Evolutionary conservation across 2,329 filamentous ascomycete species (phyloP), one percentile per base, ranked within the genome.

Genomic region (Furcasterigmium furcatum): DNA sequence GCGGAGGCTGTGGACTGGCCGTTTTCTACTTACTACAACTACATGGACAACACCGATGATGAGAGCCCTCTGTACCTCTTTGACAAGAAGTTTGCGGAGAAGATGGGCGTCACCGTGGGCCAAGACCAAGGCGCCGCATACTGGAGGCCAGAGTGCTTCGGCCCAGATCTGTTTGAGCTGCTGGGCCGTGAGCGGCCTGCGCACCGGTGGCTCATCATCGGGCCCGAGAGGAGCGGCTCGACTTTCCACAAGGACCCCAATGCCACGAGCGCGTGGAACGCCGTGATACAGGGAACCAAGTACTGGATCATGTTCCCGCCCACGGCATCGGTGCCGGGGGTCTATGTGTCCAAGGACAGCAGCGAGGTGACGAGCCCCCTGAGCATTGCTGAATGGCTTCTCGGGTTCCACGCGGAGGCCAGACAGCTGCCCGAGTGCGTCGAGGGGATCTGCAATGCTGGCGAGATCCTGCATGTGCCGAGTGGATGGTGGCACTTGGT

Each of bases 241-340:
- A 96, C 91, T 5, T 97, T 96, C 62, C 92, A 97, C 72, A 96
- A 96, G 62, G 82, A 86, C 49, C 82, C 82, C 19, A 86, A 85
- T 55, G 84, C 68, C 16, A 85, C 82, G 16, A 86, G 84, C 56
- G 92, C 94, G 0, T 97, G 92, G 94, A 97, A 97, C 62, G 92
- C 91, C 1, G 89, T 96, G 13, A 19, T 43, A 13, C 32, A 86
- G 48, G 94, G 92, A 5, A 82, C 85, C 27, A 97, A 97, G 62
- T 97, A 97, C 73, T 97, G 94, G 92, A 92, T 97, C 64, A 95
- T 97, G 90, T 97, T 97, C 60, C 91, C 90, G 0, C 86, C 88
- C 0, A 82, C 82, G 1, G 79, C 83, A 1, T 76, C 84, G 4
- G 91, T 94, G 7, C 92, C 92, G 0, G 92, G 92, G 4, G 91